These are phyloP conservation scores for Fraxinus platypoda DNA, from an alignment of 305 asterid species.

Conservation along the genomic window DNA sequence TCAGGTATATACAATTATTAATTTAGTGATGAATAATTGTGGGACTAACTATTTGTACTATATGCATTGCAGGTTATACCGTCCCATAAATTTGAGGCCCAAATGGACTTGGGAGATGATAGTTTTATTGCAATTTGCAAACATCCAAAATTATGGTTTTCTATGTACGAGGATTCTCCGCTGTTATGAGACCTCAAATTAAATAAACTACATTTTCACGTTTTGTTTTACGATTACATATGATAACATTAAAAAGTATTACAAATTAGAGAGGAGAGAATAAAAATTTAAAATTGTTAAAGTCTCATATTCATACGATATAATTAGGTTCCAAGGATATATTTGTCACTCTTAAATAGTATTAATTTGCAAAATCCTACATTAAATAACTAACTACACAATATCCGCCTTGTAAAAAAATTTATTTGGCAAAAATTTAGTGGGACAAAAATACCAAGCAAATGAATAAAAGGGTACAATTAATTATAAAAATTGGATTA, in stretches of 20 bases:
- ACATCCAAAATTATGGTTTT: neutral
- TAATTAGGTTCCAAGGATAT: too few species aligned
- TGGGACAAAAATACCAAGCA: neutral
- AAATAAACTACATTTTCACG: neutral
- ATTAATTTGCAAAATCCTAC: too few species aligned
- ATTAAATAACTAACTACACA: too few species aligned
- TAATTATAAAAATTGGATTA: neutral
- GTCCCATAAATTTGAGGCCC: neutral
- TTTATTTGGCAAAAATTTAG: neutral
- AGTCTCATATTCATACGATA: too few species aligned
- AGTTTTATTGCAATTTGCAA: neutral
- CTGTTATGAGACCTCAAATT: neutral
- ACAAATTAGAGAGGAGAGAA: too few species aligned
- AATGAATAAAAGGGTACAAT: too few species aligned
- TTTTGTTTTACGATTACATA: neutral
- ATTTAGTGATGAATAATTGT: neutral
- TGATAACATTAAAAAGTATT: neutral
- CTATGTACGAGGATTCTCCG: neutral
- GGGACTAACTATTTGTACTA: neutral
- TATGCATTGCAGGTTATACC: neutral
- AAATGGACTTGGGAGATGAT: neutral
- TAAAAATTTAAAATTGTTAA: too few species aligned
- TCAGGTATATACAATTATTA: neutral
- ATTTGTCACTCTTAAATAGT: too few species aligned
- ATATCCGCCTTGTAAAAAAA: neutral